phyloP scores from a whole-genome alignment of 2,329 filamentous ascomycete species.

The Phyllachora maydis region DNA sequence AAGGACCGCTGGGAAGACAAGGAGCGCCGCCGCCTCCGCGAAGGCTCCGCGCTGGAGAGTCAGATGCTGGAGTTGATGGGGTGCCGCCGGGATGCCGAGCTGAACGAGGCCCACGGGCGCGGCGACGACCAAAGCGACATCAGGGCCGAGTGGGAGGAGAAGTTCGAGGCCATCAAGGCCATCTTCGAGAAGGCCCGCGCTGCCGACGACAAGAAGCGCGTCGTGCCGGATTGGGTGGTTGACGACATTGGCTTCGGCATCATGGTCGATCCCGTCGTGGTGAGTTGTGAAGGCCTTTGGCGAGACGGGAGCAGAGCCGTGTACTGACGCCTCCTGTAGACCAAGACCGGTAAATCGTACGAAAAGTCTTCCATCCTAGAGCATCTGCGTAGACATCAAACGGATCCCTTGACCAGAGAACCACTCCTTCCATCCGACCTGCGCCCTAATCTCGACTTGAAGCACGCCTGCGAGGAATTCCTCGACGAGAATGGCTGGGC shows the following conservation, averaged over 20 bases:
- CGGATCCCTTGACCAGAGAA: slow-evolving; percentile 71
- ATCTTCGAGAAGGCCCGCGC: slow-evolving; percentile 31
- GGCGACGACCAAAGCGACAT: slow-evolving; percentile 24
- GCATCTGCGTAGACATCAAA: slow-evolving; percentile 54
- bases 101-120: slow-evolving; percentile 18
- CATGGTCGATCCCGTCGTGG: slow-evolving; percentile 49
- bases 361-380: slow-evolving; percentile 73
- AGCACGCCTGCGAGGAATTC: slow-evolving; percentile 69
- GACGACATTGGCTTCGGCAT: slow-evolving; percentile 59
- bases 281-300: too few relatives aligned
- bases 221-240: slow-evolving; percentile 56
- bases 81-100: slow-evolving; percentile 19
- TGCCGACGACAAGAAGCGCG: slow-evolving; percentile 22
- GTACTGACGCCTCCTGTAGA: too few relatives aligned
- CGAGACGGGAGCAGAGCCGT: too few relatives aligned
- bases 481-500: slow-evolving; percentile 78
- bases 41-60: slow-evolving; percentile 33
- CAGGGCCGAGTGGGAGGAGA: slow-evolving; percentile 21
- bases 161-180: slow-evolving; percentile 19
- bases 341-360: slow-evolving; percentile 76
- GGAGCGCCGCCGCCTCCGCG: slow-evolving; percentile 39
- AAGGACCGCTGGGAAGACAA: slow-evolving; percentile 66
- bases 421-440: slow-evolving; percentile 49
- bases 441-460: slow-evolving; percentile 62
- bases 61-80: slow-evolving; percentile 34